Conservation (phyloP, 176 grass and related monocot species). For the Oryza coarctata region DNA sequence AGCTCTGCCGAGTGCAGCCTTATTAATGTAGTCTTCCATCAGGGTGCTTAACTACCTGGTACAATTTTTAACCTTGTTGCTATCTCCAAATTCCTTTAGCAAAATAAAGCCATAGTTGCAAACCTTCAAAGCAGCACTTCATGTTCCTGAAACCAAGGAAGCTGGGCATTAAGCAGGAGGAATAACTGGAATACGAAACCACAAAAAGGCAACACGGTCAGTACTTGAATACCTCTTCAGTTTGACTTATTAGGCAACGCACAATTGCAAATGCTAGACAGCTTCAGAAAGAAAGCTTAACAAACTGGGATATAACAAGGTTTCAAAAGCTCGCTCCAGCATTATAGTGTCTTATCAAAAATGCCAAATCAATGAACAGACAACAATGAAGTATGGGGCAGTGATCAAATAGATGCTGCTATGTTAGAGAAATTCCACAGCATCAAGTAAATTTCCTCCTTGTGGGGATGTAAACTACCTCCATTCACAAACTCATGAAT, state of each 20-base stretch:
- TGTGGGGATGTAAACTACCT: slow-evolving; percentile 41
- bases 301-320: not conserved
- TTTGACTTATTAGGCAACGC: not conserved
- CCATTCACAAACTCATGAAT: slow-evolving; percentile 69
- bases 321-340: not conserved
- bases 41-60: slow-evolving; percentile 9
- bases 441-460: slow-evolving; percentile 46
- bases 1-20: too few relatives aligned
- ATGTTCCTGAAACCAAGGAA: slow-evolving; percentile 30
- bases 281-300: not conserved
- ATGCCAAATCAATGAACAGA: slow-evolving; percentile 13
- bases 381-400: not conserved
- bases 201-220: not conserved
- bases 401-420: slow-evolving; percentile 25
- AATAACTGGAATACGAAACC: not conserved
- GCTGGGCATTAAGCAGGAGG: not conserved
- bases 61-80: not conserved
- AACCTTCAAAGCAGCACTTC: not conserved
- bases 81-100: not conserved
- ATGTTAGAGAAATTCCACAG: slow-evolving; percentile 46
- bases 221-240: not conserved
- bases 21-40: slow-evolving; percentile 1
- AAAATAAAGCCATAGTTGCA: slow-evolving; percentile 13
- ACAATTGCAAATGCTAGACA: slow-evolving; percentile 2
- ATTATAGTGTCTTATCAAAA: not conserved